These are phyloP conservation scores for Porodaedalea pini DNA, from an alignment of 1,284 basidiomycete species.

Conservation along the genomic window DNA sequence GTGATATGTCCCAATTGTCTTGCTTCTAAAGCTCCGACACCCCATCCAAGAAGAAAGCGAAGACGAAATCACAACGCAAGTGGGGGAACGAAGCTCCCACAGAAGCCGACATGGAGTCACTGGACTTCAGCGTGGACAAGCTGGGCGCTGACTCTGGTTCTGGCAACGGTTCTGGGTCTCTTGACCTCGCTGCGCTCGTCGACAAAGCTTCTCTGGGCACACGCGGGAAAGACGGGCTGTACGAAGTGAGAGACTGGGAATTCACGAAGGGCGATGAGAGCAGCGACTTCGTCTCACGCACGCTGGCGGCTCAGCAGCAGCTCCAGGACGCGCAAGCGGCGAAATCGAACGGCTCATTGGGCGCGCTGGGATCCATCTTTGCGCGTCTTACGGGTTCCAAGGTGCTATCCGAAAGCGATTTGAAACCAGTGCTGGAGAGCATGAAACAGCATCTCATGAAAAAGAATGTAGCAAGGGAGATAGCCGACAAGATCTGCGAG, in stretches of 20 bases:
- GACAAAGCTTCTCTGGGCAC: slow-evolving; percentile 80
- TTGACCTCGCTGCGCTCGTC: slow-evolving; percentile 62
- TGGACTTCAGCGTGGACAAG: slow-evolving; percentile 78
- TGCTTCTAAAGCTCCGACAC: slow-evolving; percentile 54
- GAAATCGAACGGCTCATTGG: slow-evolving; percentile 45
- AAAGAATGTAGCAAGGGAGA: slow-evolving; percentile 97
- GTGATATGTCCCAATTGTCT: slow-evolving; percentile 9
- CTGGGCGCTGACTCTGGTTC: slow-evolving; percentile 29
- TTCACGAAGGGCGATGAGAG: slow-evolving; percentile 52
- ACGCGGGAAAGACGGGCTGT: slow-evolving; percentile 78
- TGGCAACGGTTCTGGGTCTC: slow-evolving; percentile 33
- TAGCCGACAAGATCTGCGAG: slow-evolving; percentile 92
- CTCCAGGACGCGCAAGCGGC: slow-evolving; percentile 30
- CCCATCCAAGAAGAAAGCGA: slow-evolving; percentile 53
- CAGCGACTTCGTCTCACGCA: slow-evolving; percentile 53
- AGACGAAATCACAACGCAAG: slow-evolving; percentile 80
- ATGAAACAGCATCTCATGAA: slow-evolving; percentile 99
- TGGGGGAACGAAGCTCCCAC: slow-evolving; percentile 84
- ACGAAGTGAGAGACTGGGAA: slow-evolving; percentile 95
- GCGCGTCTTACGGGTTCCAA: slow-evolving; percentile 83
- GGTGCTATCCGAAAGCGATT: slow-evolving; percentile 76
- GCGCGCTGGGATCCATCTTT: slow-evolving; percentile 72
- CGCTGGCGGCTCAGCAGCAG: slow-evolving; percentile 42
- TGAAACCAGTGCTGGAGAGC: slow-evolving; percentile 84
- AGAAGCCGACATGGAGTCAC: slow-evolving; percentile 82